Evolutionary conservation across 345 rosid species (phyloP), one percentile per base, ranked within the genome.

Genomic region (Tarenaya hassleriana): DNA sequence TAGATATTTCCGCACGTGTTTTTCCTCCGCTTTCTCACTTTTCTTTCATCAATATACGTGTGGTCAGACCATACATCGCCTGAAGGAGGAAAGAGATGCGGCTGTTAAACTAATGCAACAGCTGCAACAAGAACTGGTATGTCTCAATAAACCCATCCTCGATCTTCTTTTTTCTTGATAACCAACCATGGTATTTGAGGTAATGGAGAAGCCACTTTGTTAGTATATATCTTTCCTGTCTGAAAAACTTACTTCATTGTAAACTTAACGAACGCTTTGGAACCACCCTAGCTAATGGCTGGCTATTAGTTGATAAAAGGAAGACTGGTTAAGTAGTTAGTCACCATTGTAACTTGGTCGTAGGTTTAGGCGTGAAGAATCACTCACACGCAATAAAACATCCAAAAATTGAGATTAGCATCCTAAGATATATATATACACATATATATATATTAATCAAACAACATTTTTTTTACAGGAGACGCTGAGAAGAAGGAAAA

Each of bases 121-220:
- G 47, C 76, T 92, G 75, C 94, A 78, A 75, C 85, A 75, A 16
- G 97, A 92, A 49, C 56, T 92, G 96, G 98, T 85, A 61, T 3
- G 16, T n/a, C 10, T 42, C 52, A 47, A 31, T 11, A 21, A 44
- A 45, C 35, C 2, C 41, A 11, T 42, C 55, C 37, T 43, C 35
- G 18, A 64, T 13, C 34, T 16, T 29, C 7, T 35, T 37, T 10
- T 10, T 37, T 37, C 15, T 10, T 37, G n/a, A 37, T 1, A 8
- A 37, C n/a, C n/a, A n/a, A n/a, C n/a, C n/a, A n/a, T n/a, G 33
- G 38, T 33, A 32, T 20, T 41, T 37, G 41, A 37, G n/a, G 41
- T 7, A 10, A 37, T 42, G 13, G 6, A 16, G 16, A 8, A 39
- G 14, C 21, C 38, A 48, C 34, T 39, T 16, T 48, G 56, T 31